Evolutionary conservation across 768 basidiomycete genomes (phyloP).

Genomic region (Hericium alpestre): DNA sequence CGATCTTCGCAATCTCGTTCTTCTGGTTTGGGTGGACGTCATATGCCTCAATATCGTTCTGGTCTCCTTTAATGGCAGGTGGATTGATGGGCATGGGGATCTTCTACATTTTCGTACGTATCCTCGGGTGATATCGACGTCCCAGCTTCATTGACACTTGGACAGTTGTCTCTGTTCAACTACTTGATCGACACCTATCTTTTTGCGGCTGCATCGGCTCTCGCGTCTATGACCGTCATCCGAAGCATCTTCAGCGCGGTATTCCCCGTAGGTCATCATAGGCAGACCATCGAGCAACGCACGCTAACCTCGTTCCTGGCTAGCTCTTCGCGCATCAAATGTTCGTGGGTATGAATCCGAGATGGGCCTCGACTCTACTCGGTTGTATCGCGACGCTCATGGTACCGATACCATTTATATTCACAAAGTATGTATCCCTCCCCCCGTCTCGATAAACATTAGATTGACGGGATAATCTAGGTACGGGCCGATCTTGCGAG

Average conservation of each 20-base stretch:
- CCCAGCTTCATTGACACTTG: no score
- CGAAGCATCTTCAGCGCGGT: constrained; percentile 38
- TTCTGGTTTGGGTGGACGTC: constrained; percentile 70
- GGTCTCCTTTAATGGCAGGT: constrained; percentile 43
- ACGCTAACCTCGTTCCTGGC: constrained; percentile 28
- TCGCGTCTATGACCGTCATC: constrained; percentile 41
- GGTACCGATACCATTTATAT: constrained; percentile 29
- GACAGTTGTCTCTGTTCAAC: constrained; percentile 41
- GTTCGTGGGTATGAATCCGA: constrained; percentile 37
- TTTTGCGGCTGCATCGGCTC: constrained; percentile 42
- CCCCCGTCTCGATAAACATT: background rate
- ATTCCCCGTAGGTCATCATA: constrained; percentile 14
- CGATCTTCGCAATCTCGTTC: constrained; percentile 42
- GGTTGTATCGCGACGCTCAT: constrained; percentile 40
- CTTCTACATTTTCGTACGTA: constrained; percentile 39
- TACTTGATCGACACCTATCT: constrained; percentile 56
- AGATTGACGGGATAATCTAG: background rate
- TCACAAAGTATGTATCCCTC: constrained; percentile 7
- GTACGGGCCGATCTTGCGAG: constrained; percentile 10
- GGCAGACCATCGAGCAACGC: constrained; percentile 36
- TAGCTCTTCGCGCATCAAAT: constrained; percentile 45
- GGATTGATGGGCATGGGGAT: constrained; percentile 43
- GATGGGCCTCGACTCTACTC: constrained; percentile 52
- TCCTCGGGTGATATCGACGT: background rate
- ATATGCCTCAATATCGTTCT: constrained; percentile 37